These are phyloP conservation scores for Dactylorhiza incarnata DNA, from an alignment of 106 monocot species.

Conservation along the genomic window DNA sequence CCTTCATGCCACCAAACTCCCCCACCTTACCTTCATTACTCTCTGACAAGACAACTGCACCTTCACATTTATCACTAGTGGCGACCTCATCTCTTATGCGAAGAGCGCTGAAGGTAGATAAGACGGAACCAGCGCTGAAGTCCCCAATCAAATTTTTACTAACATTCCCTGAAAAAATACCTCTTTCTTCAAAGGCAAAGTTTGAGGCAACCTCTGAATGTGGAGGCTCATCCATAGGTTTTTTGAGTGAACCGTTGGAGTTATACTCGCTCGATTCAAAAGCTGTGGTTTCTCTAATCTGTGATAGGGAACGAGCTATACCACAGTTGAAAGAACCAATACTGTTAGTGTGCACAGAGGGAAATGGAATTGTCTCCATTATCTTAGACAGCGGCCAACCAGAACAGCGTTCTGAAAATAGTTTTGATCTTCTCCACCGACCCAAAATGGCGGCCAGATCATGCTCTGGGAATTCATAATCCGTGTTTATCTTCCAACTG, in stretches of 20 bases:
- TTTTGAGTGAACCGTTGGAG: slow-evolving; percentile 12
- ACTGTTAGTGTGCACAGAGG: not conserved
- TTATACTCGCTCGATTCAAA: slow-evolving; percentile 14
- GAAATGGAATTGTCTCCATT: slow-evolving; percentile 14
- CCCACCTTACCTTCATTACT: slow-evolving; percentile 8
- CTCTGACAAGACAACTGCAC: not conserved
- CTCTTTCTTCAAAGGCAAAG: slow-evolving; percentile 10
- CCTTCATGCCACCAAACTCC: slow-evolving; percentile 23
- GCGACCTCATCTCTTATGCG: slow-evolving; percentile 29
- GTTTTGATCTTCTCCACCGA: slow-evolving; percentile 71
- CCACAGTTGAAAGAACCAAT: slow-evolving; percentile 1
- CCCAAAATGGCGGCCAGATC: slow-evolving; percentile 72
- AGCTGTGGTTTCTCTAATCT: slow-evolving; percentile 41
- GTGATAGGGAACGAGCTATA: not conserved
- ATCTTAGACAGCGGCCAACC: slow-evolving; percentile 19
- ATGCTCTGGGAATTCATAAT: slow-evolving; percentile 28
- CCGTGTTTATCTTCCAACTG: slow-evolving; percentile 42
- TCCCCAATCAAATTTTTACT: slow-evolving; percentile 9
- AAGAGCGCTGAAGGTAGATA: slow-evolving; percentile 44
- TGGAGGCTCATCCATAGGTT: slow-evolving; percentile 20
- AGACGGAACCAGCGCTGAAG: slow-evolving; percentile 11
- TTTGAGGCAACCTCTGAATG: slow-evolving; percentile 1
- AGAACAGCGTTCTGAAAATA: slow-evolving; percentile 16
- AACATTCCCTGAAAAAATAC: slow-evolving; percentile 7
- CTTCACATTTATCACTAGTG: slow-evolving; percentile 14